Percentiles rank a stretch among this genome's conserved stretches.
phyloP scores from a whole-genome alignment of 2,329 filamentous ascomycete species.

The Lasiodiplodia sp. region DNA sequence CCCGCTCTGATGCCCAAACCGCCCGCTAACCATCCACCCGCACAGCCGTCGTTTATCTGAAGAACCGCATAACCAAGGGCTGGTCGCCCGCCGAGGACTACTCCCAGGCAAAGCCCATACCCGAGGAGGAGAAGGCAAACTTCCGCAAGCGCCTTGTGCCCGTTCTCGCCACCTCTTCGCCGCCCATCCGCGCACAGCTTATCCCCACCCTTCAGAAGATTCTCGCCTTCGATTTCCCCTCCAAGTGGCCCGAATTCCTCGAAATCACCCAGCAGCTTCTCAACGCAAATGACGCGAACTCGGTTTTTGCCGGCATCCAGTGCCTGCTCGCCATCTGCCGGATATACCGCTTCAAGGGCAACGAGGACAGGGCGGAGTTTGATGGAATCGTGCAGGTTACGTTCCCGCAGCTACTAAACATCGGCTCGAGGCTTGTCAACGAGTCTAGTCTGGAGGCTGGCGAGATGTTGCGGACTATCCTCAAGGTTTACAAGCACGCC shows the following conservation, averaged over 20 bases:
- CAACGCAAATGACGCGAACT: slow-evolving; percentile 82
- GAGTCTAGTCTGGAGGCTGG: slow-evolving; percentile 93
- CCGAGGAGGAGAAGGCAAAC: slow-evolving; percentile 86
- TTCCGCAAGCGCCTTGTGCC: slow-evolving; percentile 90
- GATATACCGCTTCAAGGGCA: slow-evolving; percentile 92
- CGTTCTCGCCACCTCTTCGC: slow-evolving; percentile 80
- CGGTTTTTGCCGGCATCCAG: slow-evolving; percentile 91
- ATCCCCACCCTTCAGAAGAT: slow-evolving; percentile 96
- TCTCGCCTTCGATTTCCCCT: slow-evolving; percentile 92
- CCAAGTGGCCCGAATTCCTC: slow-evolving; percentile 93
- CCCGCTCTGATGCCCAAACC: slow-evolving; percentile 32
- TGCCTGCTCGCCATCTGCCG: slow-evolving; percentile 94
- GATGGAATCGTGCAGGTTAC: slow-evolving; percentile 92
- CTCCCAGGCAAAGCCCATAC: slow-evolving; percentile 75
- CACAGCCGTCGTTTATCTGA: slow-evolving; percentile 93
- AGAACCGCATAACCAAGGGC: slow-evolving; percentile 93
- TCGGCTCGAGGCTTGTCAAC: slow-evolving; percentile 87
- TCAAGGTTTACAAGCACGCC: slow-evolving; percentile 98
- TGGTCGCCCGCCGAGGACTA: slow-evolving; percentile 83
- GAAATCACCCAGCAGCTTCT: slow-evolving; percentile 90
- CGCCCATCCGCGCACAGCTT: slow-evolving; percentile 87
- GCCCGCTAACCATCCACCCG: slow-evolving; percentile 37
- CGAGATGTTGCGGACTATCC: slow-evolving; percentile 92
- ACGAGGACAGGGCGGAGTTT: slow-evolving; percentile 83
- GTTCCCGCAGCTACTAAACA: slow-evolving; percentile 85